Evolutionary conservation across 495 filamentous ascomycete species (phyloP).

Genomic region (Hypoxylon rickii): DNA sequence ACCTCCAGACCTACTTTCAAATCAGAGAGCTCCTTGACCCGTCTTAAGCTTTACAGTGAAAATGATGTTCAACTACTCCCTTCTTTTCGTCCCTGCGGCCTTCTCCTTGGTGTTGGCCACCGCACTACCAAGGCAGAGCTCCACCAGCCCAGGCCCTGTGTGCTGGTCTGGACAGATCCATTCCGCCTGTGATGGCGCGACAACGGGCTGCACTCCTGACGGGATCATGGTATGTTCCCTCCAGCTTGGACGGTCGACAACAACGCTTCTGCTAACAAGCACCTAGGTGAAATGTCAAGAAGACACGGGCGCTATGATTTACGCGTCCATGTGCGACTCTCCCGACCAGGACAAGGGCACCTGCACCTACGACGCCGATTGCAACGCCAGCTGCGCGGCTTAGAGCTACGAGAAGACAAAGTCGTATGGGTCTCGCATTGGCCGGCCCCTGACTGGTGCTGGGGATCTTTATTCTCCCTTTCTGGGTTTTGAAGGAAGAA

Average conservation of each 20-base stretch:
- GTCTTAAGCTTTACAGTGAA: neutral
- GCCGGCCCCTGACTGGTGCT: no score
- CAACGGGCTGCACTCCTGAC: slow-evolving; percentile 16
- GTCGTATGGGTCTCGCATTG: neutral
- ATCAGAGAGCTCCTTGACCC: neutral
- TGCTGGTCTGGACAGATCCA: slow-evolving; percentile 26
- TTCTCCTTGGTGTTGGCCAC: slow-evolving; percentile 10
- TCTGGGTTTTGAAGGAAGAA: no score
- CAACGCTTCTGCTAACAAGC: no score
- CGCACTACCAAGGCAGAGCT: neutral
- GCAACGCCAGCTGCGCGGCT: slow-evolving; percentile 19
- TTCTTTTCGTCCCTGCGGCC: slow-evolving; percentile 11
- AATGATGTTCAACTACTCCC: slow-evolving; percentile 16
- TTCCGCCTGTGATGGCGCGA: slow-evolving; percentile 10
- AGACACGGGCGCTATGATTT: slow-evolving; percentile 14
- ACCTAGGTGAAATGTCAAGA: slow-evolving; percentile 23
- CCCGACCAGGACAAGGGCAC: neutral
- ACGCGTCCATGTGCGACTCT: slow-evolving; percentile 4
- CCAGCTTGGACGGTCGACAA: no score
- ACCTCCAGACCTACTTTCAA: neutral
- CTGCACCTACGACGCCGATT: slow-evolving; percentile 19
- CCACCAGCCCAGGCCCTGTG: neutral
- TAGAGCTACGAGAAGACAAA: neutral
- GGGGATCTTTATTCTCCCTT: no score
- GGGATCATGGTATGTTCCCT: slow-evolving; percentile 25